Conservation (phyloP, 106 monocot genomes). For the Dendrobium chrysotoxum region DNA sequence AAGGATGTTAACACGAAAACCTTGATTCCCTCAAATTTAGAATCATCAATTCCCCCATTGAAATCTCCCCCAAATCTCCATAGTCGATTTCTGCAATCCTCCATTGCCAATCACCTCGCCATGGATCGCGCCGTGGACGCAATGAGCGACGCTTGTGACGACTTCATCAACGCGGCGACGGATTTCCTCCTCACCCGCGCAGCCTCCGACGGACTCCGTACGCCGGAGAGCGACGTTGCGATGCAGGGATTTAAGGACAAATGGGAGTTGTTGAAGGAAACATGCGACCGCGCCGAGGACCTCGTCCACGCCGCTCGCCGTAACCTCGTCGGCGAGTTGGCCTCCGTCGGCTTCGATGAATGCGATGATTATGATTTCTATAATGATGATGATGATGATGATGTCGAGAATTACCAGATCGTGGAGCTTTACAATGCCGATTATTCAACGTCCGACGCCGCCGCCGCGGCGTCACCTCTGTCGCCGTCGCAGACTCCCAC, state of each 20-base stretch:
- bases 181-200: neutral
- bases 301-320: neutral
- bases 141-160: neutral
- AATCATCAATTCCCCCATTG: too few relatives aligned
- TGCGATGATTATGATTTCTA: too few relatives aligned
- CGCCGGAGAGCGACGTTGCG: neutral
- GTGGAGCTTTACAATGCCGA: neutral
- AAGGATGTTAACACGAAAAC: too few relatives aligned
- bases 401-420: neutral
- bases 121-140: conserved; percentile 1
- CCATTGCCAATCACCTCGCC: too few relatives aligned
- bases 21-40: too few relatives aligned
- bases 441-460: neutral
- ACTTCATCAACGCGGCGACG: neutral
- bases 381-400: too few relatives aligned
- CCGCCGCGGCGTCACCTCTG: neutral
- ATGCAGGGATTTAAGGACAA: neutral
- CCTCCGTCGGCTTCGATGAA: neutral
- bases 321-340: neutral
- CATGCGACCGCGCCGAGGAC: conserved; percentile 9
- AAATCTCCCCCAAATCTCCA: too few relatives aligned
- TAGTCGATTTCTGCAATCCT: too few relatives aligned
- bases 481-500: neutral
- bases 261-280: conserved; percentile 1
- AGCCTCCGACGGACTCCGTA: neutral